Base-by-base conservation (phyloP, 2,329 filamentous ascomycete species). In the Plenodomus lindquistii region DNA sequence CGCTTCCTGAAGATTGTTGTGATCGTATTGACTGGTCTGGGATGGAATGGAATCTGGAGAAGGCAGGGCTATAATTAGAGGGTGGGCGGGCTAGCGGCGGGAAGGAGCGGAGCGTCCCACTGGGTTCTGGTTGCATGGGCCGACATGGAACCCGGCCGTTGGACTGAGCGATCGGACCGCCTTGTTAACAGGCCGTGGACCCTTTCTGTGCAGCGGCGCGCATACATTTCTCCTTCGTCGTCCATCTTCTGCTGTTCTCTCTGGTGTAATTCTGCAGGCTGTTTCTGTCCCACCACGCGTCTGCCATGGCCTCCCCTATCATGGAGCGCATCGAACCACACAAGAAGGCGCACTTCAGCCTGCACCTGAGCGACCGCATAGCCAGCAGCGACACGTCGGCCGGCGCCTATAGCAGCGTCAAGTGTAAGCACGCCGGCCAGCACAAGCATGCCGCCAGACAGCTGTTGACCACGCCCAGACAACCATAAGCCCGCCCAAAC, bases 401-500 rank as follows among this genome's bases (percentile, higher is more conserved):
- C 3, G 55, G 39, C 3, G 47, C 44, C 10, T 72, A 62, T 37
- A 71, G 57, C 44, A 64, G 65, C 40, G 62, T 73, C 7, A 72
- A 68, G 54, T 73, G 71, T 73, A 38, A 64, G 24, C 48, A 15
- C 48, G 44, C 47, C 15, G 35, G 15, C 35, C 37, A 29, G 42
- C 27, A 24, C 39, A 43, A 17, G 27, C 27, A 11, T 31, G 27
- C 15, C 6, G 10, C 27, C 11, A 15, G 27, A 31, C 27, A 15
- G 27, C 11, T 15, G 27, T 31, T 31, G 27, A 10, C 37, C 21
- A 11, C 44, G 44, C 36, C 15, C 47, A 74, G 71, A 74, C 66
- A 80, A 79, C 58, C 71, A 78, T 62, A 79, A 76, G 57, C 75
- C 76, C 20, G 52, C 57, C 29, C 70, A 69, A 45, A 56, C 61